Conservation (phyloP, 2,329 filamentous ascomycete species). For the Amylocarpus encephaloides region DNA sequence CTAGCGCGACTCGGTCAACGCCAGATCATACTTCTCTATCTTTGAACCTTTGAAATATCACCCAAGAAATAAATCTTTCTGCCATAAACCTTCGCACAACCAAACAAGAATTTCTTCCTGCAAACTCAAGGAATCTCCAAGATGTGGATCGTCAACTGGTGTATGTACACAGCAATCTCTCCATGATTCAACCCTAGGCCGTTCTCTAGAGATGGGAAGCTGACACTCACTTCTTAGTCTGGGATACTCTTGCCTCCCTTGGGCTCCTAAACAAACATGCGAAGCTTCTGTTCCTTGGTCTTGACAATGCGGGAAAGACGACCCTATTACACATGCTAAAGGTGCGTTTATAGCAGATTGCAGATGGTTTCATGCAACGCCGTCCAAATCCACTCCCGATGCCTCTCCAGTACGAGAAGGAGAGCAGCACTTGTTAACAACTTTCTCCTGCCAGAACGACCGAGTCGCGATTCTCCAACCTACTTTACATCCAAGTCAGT, state of each 20-base stretch:
- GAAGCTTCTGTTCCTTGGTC: slow-evolving; percentile 87
- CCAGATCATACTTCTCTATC: slow-evolving; percentile 8
- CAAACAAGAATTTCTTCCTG: not conserved
- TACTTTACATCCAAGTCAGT: slow-evolving; percentile 79
- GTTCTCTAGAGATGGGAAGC: slow-evolving; percentile 10
- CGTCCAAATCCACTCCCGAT: not conserved
- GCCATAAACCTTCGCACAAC: slow-evolving; percentile 3
- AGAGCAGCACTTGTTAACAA: slow-evolving; percentile 13
- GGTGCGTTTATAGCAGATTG: slow-evolving; percentile 43
- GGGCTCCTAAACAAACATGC: slow-evolving; percentile 93
- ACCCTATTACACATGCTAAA: slow-evolving; percentile 94
- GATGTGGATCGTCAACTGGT: slow-evolving; percentile 97
- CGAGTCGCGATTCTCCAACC: slow-evolving; percentile 86
- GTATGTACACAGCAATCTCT: slow-evolving; percentile 47
- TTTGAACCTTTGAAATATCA: slow-evolving; percentile 1
- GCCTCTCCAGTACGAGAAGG: too few relatives aligned
- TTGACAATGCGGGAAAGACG: slow-evolving; percentile 93
- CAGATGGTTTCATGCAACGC: not conserved
- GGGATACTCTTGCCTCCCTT: slow-evolving; percentile 80
- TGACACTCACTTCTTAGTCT: slow-evolving; percentile 52
- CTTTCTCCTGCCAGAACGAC: slow-evolving; percentile 59
- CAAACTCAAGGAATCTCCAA: slow-evolving; percentile 7
- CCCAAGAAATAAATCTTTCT: slow-evolving; percentile 6
- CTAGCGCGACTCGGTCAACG: slow-evolving; percentile 4
- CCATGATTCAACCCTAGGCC: not conserved